Evolutionary conservation across 148 eudicot species (phyloP), one percentile per base, ranked within the genome.

Genomic region (Vaccinium corymbosum): DNA sequence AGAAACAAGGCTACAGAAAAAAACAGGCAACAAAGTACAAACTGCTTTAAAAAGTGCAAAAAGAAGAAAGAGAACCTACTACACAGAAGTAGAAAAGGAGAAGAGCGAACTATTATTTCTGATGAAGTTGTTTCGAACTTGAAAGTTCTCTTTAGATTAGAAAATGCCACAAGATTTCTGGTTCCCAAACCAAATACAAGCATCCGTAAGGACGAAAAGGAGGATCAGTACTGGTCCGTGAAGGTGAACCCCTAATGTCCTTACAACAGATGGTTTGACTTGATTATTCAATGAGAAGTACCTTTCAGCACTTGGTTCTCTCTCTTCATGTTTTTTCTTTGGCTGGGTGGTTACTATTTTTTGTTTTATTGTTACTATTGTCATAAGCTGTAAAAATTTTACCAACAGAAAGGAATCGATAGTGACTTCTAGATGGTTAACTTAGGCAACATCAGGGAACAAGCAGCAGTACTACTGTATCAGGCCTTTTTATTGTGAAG

Each of bases 81-180:
- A 42, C 11, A 42, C 49, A 8, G 46, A 72, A 16, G 5, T 35
- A 19, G 77, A 35, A 42, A 5, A 38, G 22, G 35, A 19, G 50
- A 15, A 35, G 50, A 35, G 50, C 1, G 4, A 42, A 73, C 15
- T 73, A 5, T 42, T 35, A 6, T 35, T 73, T 73, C 77, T 50
- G 15, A 73, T 22, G 10, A 35, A 42, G 22, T 17, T 35, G 51
- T 19, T 42, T 73, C 22, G 50, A 72, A 38, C 50, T 71, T 71
- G 76, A 71, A 71, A 32, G 50, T 42, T 42, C n/a, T 73, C 77
- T 73, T 73, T 68, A 27, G 35, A 68, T 27, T 68, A 68, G 42
- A 27, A 38, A 27, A 0, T 25, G 6, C 15, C 12, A 27, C 7
- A 68, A 68, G 42, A 68, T 68, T 68, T 27, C 17, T 68, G 42